phyloP scores from a whole-genome alignment of 805 yeast species.

The Dipodascopsis tothii region DNA sequence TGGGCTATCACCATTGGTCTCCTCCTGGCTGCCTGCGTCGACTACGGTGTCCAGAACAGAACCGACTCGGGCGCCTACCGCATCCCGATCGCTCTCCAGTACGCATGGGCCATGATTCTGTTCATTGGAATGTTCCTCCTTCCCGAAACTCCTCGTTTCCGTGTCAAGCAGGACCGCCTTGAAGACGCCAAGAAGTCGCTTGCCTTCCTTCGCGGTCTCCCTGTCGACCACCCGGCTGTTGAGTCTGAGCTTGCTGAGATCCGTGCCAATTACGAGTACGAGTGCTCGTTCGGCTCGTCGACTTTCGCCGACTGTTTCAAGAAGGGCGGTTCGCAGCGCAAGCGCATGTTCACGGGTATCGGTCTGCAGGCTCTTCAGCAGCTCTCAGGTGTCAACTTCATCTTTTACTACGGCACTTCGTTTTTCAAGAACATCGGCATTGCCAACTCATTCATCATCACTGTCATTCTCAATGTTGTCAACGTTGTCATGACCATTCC shows the following conservation, averaged over 20 bases:
- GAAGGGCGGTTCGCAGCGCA: constrained; percentile 26
- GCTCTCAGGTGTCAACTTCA: constrained; percentile 82
- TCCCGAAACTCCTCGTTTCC: constrained; percentile 73
- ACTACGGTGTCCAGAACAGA: constrained; percentile 56
- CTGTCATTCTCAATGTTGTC: constrained; percentile 73
- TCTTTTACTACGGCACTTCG: constrained; percentile 80
- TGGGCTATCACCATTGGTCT: constrained; percentile 68
- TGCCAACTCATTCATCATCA: constrained; percentile 59
- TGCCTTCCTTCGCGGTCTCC: constrained; percentile 39
- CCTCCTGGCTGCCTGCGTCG: constrained; percentile 59
- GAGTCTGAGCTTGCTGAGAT: constrained; percentile 43
- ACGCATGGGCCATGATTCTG: constrained; percentile 59
- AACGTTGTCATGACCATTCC: constrained; percentile 77
- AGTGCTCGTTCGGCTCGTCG: constrained; percentile 26
- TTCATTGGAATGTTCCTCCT: constrained; percentile 55
- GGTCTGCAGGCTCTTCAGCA: constrained; percentile 77
- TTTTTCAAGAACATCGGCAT: constrained; percentile 65
- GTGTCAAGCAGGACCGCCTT: constrained; percentile 47
- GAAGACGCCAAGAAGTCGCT: constrained; percentile 54
- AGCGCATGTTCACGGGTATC: constrained; percentile 53
- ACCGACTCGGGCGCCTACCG: constrained; percentile 55
- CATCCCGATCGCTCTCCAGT: constrained; percentile 67
- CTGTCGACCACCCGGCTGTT: constrained; percentile 39
- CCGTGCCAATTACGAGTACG: constrained; percentile 42
- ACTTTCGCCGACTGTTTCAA: constrained; percentile 23